phyloP scores from a whole-genome alignment of 2,329 filamentous ascomycete species.

The Fusarium tanahbumbuense region DNA sequence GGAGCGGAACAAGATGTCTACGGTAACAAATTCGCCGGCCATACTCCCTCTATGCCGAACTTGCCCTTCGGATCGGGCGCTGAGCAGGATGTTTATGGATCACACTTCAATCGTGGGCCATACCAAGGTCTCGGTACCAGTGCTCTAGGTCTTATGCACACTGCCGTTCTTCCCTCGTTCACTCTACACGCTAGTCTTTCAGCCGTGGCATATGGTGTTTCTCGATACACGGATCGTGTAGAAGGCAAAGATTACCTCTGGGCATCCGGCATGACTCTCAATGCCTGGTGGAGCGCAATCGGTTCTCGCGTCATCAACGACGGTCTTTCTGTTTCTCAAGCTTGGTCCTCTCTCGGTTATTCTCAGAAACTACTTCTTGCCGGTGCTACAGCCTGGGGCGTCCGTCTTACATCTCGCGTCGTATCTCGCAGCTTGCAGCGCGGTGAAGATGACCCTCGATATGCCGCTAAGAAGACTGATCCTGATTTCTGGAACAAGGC shows the following conservation, averaged over 20 bases:
- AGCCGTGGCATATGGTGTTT: slow-evolving; percentile 6
- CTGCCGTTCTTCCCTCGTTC: slow-evolving; percentile 9
- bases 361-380: slow-evolving; percentile 11
- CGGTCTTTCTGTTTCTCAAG: not conserved
- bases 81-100: slow-evolving; percentile 17
- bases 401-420: not conserved
- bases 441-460: slow-evolving; percentile 12
- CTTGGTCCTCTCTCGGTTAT: slow-evolving; percentile 4
- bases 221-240: slow-evolving; percentile 7
- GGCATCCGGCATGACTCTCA: slow-evolving; percentile 23
- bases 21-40: not conserved
- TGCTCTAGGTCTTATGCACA: slow-evolving; percentile 12
- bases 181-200: slow-evolving; percentile 13
- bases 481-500: slow-evolving; percentile 14
- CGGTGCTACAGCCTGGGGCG: slow-evolving; percentile 14
- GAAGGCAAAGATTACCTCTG: slow-evolving; percentile 23
- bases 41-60: not conserved
- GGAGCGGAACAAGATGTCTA: slow-evolving; percentile 8
- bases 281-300: slow-evolving; percentile 28
- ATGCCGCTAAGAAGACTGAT: not conserved
- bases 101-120: slow-evolving; percentile 13
- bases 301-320: slow-evolving; percentile 6
- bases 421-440: slow-evolving; percentile 15
- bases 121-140: slow-evolving; percentile 15
- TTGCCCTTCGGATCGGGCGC: not conserved